These are phyloP conservation scores for Phaffia tasmanica DNA, from an alignment of 768 basidiomycete species.

Conservation along the genomic window DNA sequence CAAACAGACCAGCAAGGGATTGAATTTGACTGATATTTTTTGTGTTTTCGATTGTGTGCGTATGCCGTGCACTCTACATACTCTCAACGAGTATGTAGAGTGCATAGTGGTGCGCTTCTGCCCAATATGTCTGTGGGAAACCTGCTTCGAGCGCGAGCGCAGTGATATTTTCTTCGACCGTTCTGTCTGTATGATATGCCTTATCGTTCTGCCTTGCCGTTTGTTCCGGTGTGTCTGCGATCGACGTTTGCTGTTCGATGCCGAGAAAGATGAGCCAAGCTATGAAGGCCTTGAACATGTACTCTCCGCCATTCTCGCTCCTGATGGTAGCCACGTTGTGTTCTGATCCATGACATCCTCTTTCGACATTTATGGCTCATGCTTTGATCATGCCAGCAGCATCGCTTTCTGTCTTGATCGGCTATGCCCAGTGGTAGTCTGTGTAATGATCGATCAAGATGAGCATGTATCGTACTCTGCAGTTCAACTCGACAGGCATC, in stretches of 20 bases:
- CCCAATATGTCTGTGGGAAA: conserved; percentile 12
- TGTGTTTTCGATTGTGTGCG: conserved; percentile 23
- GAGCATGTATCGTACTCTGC: too few relatives aligned
- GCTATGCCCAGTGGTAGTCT: conserved; percentile 6
- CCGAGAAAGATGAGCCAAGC: conserved; percentile 5
- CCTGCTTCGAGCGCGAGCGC: not conserved
- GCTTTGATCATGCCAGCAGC: conserved; percentile 14
- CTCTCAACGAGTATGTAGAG: conserved; percentile 25
- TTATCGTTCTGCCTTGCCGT: conserved; percentile 12
- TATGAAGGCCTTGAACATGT: conserved; percentile 17
- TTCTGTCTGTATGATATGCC: not conserved
- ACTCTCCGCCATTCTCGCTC: conserved; percentile 27
- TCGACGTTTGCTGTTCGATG: conserved; percentile 11
- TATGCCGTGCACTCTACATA: conserved; percentile 28
- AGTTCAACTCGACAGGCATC: too few relatives aligned
- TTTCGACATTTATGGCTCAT: conserved; percentile 17
- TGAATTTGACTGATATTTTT: conserved; percentile 32
- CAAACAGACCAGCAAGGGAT: conserved; percentile 14
- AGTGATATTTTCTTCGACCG: conserved; percentile 8
- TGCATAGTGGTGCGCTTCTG: not conserved
- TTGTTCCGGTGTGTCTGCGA: not conserved
- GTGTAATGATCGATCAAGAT: too few relatives aligned
- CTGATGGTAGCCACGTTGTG: conserved; percentile 21
- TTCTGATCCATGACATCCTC: not conserved
- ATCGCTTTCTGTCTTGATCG: conserved; percentile 27